Evolutionary conservation across 371 early-diverging fungal species (phyloP).

Genomic region (Lichtheimia hyalospora): DNA sequence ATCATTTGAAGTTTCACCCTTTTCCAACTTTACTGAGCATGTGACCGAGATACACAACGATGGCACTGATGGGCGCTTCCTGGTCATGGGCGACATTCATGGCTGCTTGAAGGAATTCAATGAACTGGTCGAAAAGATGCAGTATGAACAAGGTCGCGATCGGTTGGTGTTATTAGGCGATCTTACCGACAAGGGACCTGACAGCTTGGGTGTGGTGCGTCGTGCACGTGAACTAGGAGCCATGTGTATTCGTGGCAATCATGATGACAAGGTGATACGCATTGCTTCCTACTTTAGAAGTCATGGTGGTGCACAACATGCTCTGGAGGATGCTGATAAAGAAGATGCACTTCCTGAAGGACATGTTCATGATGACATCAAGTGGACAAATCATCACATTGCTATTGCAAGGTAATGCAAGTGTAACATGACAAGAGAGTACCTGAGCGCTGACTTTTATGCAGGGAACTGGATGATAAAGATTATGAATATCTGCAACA

Average conservation of each 20-base stretch:
- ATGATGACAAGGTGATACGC: slow-evolving; percentile 72
- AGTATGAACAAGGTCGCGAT: slow-evolving; percentile 42
- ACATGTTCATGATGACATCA: slow-evolving; percentile 39
- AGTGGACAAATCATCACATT: slow-evolving; percentile 41
- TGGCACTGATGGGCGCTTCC: slow-evolving; percentile 23
- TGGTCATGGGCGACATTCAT: slow-evolving; percentile 76
- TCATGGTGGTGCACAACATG: background rate
- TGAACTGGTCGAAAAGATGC: slow-evolving; percentile 42
- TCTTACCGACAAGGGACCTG: slow-evolving; percentile 67
- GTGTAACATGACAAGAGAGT: background rate
- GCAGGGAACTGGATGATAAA: slow-evolving; percentile 29
- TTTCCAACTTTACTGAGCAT: too few relatives aligned
- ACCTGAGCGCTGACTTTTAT: too few relatives aligned
- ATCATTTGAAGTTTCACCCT: too few relatives aligned
- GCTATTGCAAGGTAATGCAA: slow-evolving; percentile 40
- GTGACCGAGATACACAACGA: background rate
- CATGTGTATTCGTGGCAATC: slow-evolving; percentile 72
- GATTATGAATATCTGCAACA: slow-evolving; percentile 57
- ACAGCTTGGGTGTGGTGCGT: slow-evolving; percentile 63
- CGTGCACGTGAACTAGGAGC: slow-evolving; percentile 53
- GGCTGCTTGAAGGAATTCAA: slow-evolving; percentile 63
- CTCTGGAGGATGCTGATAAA: background rate
- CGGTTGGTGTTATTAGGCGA: slow-evolving; percentile 70
- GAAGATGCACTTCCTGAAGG: slow-evolving; percentile 26
- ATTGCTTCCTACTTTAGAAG: slow-evolving; percentile 46